Evolutionary conservation across 129 eudicot genomes (phyloP), one percentile per base, ranked within the genome.

Genomic region (Helianthus tuberosus): DNA sequence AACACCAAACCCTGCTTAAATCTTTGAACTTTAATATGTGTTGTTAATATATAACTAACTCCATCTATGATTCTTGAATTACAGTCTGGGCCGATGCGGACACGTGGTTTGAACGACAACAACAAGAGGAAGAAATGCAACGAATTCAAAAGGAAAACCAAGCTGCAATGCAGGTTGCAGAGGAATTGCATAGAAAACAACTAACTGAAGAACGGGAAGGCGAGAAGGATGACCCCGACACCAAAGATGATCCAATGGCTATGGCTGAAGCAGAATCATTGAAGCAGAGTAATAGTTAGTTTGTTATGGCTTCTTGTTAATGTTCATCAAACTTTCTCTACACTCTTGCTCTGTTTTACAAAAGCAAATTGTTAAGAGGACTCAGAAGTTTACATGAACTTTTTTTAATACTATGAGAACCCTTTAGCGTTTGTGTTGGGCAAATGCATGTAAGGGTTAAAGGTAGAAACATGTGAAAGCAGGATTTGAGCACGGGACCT

Each of bases 21-120:
- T 54, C 16, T 3, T 16, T 54, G 17, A 23, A 2, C 60, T 52
- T 14, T n/a, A 52, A 6, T 4, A 52, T 15, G 23, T 14, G 3
- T 52, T 13, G 16, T 14, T 15, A 17, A 52, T 52, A 8, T 8
- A 43, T 43, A 43, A 1, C 47, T 7, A 43, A 43, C 47, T 43
- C 11, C 47, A 6, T 6, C 0, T 9, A 6, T 43, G 8, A 6
- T 43, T 43, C 0, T 43, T 43, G 47, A 43, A 64, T 73, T 73
- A 35, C 87, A 92, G 96, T 92, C 78, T 92, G 98, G 98, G 98
- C 93, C 20, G 98, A 92, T 82, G 98, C 98, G 55, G 98, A 92
- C 65, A 92, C 98, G 25, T 92, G 98, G 98, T 92, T 92, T 77
- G 96, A 92, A 63, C 67, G 94, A 25, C 98, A 92, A 74, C 96